Evolutionary conservation across 306 rosid species (phyloP), one percentile per base, ranked within the genome.

Genomic region (Acacia acuminata): DNA sequence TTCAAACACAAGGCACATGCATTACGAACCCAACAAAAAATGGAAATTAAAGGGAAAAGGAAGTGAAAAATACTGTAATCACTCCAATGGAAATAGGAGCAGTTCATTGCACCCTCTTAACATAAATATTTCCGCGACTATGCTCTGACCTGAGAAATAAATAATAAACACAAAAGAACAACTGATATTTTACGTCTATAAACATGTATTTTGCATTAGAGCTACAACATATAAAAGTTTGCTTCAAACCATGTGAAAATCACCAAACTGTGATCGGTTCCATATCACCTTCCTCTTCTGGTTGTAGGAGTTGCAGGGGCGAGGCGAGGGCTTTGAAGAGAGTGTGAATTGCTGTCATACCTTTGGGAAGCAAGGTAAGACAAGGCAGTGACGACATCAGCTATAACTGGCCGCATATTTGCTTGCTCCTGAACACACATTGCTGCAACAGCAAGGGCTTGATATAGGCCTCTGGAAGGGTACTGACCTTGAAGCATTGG

Each of bases 351-450:
- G 5, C 90, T 86, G 65, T 91, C 91, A 58, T 84, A 86, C 76
- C 78, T 88, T 79, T 96, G 98, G 14, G 90, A 72, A 81, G 99
- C 93, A 77, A 96, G 99, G 86, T 96, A 96, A 72, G 89, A 79
- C 82, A 96, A 83, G 84, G 98, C 98, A 34, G 97, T 96, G 86
- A 93, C 98, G 55, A 96, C 98, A 84, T 96, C 99, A 58, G 94
- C 97, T 47, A 94, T 85, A 38, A 86, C 92, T 0, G 96, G 98
- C 14, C 97, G 89, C 93, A 91, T 89, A 86, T 85, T 85, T 76
- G 97, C 96, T 88, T 94, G 90, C 87, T 92, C 94, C 82, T 93
- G 98, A 40, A 94, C 97, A 84, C 97, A 94, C 97, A 92, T 94
- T 61, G 94, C 94, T 45, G 94, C 97, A 82, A 91, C 89, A 53